Conservation (phyloP, 768 basidiomycete species). For the Phaffia australis region DNA sequence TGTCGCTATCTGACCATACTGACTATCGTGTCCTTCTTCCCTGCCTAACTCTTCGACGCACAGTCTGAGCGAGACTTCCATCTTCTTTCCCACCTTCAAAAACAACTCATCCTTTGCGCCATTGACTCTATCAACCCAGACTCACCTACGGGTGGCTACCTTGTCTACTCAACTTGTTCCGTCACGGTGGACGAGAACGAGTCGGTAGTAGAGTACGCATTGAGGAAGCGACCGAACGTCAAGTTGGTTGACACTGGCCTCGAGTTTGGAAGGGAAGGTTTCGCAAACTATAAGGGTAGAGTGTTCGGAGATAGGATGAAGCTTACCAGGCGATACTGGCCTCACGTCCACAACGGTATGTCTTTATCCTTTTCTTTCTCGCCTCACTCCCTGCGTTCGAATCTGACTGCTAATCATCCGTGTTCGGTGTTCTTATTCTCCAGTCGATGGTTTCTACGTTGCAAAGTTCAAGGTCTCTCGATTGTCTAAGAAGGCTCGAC, state of each 20-base stretch:
- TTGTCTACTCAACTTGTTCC: slow-evolving; percentile 98
- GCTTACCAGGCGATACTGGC: slow-evolving; percentile 77
- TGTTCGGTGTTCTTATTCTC: neutral
- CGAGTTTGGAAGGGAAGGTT: slow-evolving; percentile 86
- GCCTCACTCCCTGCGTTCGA: neutral
- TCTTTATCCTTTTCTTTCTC: neutral
- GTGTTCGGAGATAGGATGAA: slow-evolving; percentile 65
- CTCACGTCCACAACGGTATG: slow-evolving; percentile 83
- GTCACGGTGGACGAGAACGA: slow-evolving; percentile 98
- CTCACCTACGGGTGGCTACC: slow-evolving; percentile 80
- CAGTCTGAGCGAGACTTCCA: slow-evolving; percentile 92
- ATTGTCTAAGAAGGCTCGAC: slow-evolving; percentile 46
- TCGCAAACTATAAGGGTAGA: slow-evolving; percentile 81
- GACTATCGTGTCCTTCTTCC: neutral
- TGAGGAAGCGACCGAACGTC: slow-evolving; percentile 84
- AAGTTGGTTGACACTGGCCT: slow-evolving; percentile 86
- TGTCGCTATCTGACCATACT: neutral
- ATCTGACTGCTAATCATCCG: neutral
- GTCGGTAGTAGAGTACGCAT: slow-evolving; percentile 91
- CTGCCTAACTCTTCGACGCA: neutral
- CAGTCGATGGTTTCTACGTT: slow-evolving; percentile 93
- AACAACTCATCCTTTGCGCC: slow-evolving; percentile 94
- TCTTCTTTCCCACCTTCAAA: slow-evolving; percentile 91
- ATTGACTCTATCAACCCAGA: slow-evolving; percentile 87
- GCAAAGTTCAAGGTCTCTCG: slow-evolving; percentile 95